A percentile compares a stretch with the other conserved stretches of the same genome.
Conservation (phyloP, 2,329 filamentous ascomycete genomes). For the Cytospora chrysosperma region DNA sequence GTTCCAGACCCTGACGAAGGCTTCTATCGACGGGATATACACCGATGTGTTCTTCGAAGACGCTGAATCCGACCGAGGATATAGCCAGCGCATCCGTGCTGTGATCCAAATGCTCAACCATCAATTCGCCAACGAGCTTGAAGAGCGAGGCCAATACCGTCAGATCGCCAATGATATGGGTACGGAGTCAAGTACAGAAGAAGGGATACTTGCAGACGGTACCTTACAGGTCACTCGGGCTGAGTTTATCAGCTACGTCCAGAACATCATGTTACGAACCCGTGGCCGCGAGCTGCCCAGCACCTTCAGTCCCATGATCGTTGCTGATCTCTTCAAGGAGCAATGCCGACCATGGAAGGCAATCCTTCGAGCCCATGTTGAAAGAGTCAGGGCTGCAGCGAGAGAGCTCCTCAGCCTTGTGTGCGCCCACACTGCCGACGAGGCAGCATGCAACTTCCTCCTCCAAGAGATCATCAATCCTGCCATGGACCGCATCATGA, state of each 20-base stretch:
- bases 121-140: conserved; percentile 1
- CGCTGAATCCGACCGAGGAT: conserved; percentile 1
- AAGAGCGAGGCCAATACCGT: not conserved
- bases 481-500: conserved; percentile 29
- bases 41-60: conserved; percentile 26
- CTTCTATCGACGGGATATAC: conserved; percentile 33
- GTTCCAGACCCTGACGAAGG: conserved; percentile 29
- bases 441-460: not conserved
- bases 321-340: conserved; percentile 12
- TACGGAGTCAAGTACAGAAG: not conserved
- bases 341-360: conserved; percentile 12
- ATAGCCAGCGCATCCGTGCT: conserved; percentile 13
- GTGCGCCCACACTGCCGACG: conserved; percentile 5
- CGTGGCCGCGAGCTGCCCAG: conserved; percentile 19
- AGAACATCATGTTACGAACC: conserved; percentile 2
- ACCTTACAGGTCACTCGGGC: not conserved
- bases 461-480: conserved; percentile 21
- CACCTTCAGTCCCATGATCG: conserved; percentile 10
- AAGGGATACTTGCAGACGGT: too few species aligned
- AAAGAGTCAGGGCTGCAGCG: not conserved
- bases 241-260: conserved; percentile 9
- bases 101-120: conserved; percentile 16
- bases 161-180: not conserved
- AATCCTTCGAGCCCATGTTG: conserved; percentile 1
- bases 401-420: conserved; percentile 1